Conservation (phyloP, 345 rosid genomes). For the Erodium maritimum region DNA sequence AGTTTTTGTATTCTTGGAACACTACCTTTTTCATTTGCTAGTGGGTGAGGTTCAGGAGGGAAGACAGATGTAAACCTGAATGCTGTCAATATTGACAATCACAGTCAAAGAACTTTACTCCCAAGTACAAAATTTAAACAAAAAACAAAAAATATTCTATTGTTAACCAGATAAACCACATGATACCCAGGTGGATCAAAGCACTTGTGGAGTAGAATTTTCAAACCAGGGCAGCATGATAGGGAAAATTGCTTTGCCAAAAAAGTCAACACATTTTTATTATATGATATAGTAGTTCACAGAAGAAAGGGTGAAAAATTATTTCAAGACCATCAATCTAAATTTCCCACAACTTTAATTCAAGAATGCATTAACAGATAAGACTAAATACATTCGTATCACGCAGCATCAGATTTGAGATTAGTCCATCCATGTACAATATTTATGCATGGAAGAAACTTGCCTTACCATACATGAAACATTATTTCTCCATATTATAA, state of each 20-base stretch:
- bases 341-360: no score
- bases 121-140: not conserved
- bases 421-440: no score
- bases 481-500: no score
- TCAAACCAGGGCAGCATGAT: not conserved
- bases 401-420: no score
- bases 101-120: not conserved
- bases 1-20: constrained; percentile 33
- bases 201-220: not conserved
- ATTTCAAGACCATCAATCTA: no score
- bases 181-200: not conserved
- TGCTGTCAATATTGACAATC: constrained; percentile 39
- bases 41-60: constrained; percentile 86
- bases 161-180: not conserved
- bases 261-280: no score
- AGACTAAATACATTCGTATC: no score
- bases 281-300: not conserved
- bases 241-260: not conserved
- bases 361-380: no score
- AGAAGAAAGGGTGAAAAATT: not conserved
- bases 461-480: no score
- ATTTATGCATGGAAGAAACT: no score
- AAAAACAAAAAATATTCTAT: not conserved
- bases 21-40: constrained; percentile 39
- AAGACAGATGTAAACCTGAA: constrained; percentile 78